Base-by-base conservation (phyloP, 345 rosid species). In the Camelina sativa region DNA sequence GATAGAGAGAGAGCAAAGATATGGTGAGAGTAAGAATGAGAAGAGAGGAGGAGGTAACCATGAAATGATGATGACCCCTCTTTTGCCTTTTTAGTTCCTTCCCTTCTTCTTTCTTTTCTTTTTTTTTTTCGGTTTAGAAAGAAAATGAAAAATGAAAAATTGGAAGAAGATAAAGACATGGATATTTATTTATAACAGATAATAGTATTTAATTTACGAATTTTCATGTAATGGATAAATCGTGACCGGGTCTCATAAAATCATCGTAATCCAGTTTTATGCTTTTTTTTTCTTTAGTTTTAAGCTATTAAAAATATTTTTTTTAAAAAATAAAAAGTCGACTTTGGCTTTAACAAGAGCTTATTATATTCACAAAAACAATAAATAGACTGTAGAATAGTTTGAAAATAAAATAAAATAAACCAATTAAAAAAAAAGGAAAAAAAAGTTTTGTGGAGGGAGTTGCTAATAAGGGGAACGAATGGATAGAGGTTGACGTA, bases 401-500 rank as follows among this genome's bases (percentile, higher is more conserved):
- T 28, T 25, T 40, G 19, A 16, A 52, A 23, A 23, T 1, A 23
- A 23, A 28, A 28, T 4, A 22, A 1, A 32, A 58, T 20, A 5
- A 13, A 35, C 2, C 60, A 68, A 35, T 10, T 2, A 9, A 13
- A 6, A 15, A 13, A 13, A 5, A 12, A 2, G 5, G 37, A 16
- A 8, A 47, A 35, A 47, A 57, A n/a, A 51, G 37, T 28, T 67
- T n/a, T 23, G 61, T 71, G 80, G 78, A 77, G 69, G 51, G 65
- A 73, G 57, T 54, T 73, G 76, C 76, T 41, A 63, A 51, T 62
- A 7, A 51, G 67, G 35, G 78, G 16, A 20, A 28, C 22, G 79
- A 38, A 69, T 76, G 85, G 81, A 82, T 82, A 81, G 71, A 81
- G 37, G 76, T 76, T 75, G 86, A 81, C 81, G 85, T 71, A 13